Percentiles rank a stretch among this genome's conserved stretches.
Conservation (phyloP, 129 eudicot species). For the Escallonia rubra region DNA sequence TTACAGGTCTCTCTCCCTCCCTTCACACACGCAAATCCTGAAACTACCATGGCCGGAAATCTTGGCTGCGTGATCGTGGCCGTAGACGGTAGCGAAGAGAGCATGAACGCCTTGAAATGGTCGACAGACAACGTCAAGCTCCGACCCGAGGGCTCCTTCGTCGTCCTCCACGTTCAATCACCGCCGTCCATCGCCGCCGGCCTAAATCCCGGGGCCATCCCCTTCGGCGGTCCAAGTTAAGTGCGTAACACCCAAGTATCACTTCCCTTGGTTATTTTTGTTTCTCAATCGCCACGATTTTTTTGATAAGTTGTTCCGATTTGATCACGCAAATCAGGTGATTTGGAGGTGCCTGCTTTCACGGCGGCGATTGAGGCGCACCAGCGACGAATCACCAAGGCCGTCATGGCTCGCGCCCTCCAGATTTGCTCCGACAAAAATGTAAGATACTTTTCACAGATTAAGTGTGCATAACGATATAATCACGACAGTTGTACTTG, state of each 20-base stretch:
- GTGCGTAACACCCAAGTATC: background rate
- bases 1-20: too few species aligned
- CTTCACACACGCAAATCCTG: too few species aligned
- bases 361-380: slow-evolving; percentile 72
- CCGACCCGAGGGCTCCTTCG: slow-evolving; percentile 39
- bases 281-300: background rate
- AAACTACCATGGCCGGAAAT: slow-evolving; percentile 29
- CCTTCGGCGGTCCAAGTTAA: slow-evolving; percentile 90
- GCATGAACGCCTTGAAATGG: slow-evolving; percentile 78
- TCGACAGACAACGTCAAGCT: slow-evolving; percentile 62
- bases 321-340: slow-evolving; percentile 27
- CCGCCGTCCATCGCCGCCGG: slow-evolving; percentile 66
- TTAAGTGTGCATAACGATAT: too few species aligned
- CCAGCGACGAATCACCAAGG: slow-evolving; percentile 60
- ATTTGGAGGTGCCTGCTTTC: slow-evolving; percentile 83
- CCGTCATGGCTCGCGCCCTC: slow-evolving; percentile 55
- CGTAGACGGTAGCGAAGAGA: slow-evolving; percentile 75
- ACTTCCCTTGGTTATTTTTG: background rate
- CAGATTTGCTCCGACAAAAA: slow-evolving; percentile 53
- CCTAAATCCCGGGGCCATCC: slow-evolving; percentile 74
- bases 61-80: slow-evolving; percentile 54
- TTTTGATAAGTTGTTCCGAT: background rate
- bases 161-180: slow-evolving; percentile 58
- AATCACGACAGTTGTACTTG: too few species aligned
- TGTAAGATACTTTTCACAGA: slow-evolving; percentile 27